Base-by-base conservation (phyloP, 176 grass and related monocot species). In the Rhipidocladum racemiflorum region DNA sequence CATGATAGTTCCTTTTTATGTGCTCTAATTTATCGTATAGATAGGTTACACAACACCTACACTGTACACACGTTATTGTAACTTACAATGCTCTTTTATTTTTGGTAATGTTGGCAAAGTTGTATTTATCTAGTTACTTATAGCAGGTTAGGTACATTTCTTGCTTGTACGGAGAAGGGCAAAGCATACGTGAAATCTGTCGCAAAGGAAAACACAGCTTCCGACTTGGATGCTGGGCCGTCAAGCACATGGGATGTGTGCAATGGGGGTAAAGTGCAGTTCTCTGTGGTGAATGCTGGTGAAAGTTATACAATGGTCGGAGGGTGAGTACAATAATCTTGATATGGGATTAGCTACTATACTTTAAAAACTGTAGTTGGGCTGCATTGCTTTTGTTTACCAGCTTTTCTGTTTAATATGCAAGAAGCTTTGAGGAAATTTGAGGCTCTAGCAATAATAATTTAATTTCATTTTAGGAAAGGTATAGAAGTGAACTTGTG, bases 281-380 rank as follows among this genome's bases (percentile, higher is more conserved):
- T 92, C 83, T 86, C 79, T 87, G 90, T 83, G 5, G 61, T 99
- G 13, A 85, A 95, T 91, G 78, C 80, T 88, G 87, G 76, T 43
- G 92, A 92, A 85, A 91, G 77, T 43, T 95, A 88, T 82, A 85
- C 39, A n/a, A 91, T 99, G 65, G 95, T 99, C 61, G 92, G 96
- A 88, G 96, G 96, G 96, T 99, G 80, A 65, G 92, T 83, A 39
- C 27, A 61, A 45, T 56, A 70, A 60, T 6, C 36, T 75, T 54
- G 4, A 57, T 23, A 72, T 10, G 15, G 1, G 6, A 42, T 49
- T 65, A 39, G 46, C 27, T 57, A 34, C 4, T 72, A 28, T 42
- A 55, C 11, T 51, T 80, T 1, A 7, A 32, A 64, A 71, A 39
- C 17, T 70, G 15, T 8, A 53, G 13, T 45, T 60, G 62, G 38